Base-by-base conservation (phyloP, 768 basidiomycete species). In the Leccinum longicurvipes region DNA sequence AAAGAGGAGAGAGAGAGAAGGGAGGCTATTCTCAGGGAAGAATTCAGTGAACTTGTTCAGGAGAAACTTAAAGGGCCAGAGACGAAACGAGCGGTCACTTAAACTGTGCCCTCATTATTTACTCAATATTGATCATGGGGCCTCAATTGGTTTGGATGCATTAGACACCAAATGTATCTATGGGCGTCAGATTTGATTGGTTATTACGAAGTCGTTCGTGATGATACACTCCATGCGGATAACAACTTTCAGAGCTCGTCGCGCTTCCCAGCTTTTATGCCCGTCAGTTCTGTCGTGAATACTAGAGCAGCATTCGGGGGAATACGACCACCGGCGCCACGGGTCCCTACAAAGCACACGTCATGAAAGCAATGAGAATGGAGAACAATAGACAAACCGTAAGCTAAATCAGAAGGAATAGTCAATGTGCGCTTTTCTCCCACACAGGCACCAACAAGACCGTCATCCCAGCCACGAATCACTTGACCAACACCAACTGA, bases 1-100 rank as follows among this genome's bases (percentile, higher is more conserved):
- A 89, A 79, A 69, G 96, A 98, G 71, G 97, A 99, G 76, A 84
- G 89, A 71, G 86, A 88, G 72, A 85, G 95, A 74, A 82, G 93
- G 65, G 97, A 99, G 74, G 78, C 87, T 6, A 86, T 93, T 63
- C 77, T 98, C 60, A 79, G 94, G 54, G 90, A 91, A 63, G 93
- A 95, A 72, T 96, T 96, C 70, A 87, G 81, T 57, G 89, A 92
- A 73, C 79, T 96, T 51, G 86, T 94, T 7, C 74, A 76, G 15
- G 91, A 93, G 47, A 85, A 82, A 65, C 73, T 93, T 58, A 91
- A 88, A 68, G 82, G 74, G 31, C 65, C 72, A 1, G 67, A 73
- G 50, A 51, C 59, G 44, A 73, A 65, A 60, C 59, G 56, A 7
- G 54, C 42, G 48, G 45, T 65, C 57, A 29, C 29, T 14, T 66